These are phyloP conservation scores for Solanum gracilifrons DNA, from an alignment of 257 asterid species.

Conservation along the genomic window DNA sequence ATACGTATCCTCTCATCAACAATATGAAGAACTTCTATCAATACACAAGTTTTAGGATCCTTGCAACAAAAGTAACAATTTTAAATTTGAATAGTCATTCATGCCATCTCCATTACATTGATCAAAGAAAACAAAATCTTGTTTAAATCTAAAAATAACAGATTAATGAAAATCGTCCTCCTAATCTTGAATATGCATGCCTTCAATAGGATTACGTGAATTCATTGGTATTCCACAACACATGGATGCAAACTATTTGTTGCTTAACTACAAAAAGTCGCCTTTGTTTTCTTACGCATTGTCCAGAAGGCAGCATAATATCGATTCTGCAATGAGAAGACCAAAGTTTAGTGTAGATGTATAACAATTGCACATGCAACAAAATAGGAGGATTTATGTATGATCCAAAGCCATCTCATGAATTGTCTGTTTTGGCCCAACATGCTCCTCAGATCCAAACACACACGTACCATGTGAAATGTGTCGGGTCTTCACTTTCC, in stretches of 20 bases:
- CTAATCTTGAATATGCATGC: neutral
- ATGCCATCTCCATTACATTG: neutral
- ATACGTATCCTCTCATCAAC: neutral
- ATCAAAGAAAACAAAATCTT: neutral
- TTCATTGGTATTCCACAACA: neutral
- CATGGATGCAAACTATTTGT: neutral
- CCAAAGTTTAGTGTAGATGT: neutral
- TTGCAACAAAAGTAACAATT: neutral
- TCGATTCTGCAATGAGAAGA: slow-evolving; percentile 42
- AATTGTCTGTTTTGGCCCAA: neutral
- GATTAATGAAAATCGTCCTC: neutral
- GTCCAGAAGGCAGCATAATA: slow-evolving; percentile 88
- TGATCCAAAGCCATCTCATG: neutral
- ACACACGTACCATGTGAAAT: neutral
- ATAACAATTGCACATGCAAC: neutral
- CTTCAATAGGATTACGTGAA: neutral
- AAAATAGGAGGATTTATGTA: neutral
- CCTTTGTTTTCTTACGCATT: slow-evolving; percentile 45
- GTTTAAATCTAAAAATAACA: neutral
- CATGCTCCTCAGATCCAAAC: neutral
- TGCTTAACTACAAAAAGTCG: neutral
- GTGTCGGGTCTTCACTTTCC: neutral
- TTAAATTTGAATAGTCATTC: neutral
- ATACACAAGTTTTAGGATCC: neutral
- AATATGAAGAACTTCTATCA: neutral